These are phyloP conservation scores for Cyamopsis tetragonoloba DNA, from an alignment of 306 rosid species.

Conservation along the genomic window DNA sequence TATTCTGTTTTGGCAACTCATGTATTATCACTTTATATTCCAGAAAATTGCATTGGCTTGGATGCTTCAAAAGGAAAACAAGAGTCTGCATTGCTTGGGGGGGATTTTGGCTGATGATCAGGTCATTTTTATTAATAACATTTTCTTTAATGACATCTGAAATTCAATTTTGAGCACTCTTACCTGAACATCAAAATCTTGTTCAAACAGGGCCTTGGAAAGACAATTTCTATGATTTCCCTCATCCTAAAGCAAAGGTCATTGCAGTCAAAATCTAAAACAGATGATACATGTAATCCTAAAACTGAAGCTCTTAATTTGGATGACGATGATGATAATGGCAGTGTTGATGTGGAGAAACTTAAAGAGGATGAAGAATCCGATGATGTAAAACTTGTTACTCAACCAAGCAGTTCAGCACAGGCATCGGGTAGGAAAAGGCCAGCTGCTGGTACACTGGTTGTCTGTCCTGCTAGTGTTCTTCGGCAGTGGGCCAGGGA, in stretches of 20 bases:
- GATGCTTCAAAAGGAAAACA: constrained; percentile 95
- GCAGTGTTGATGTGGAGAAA: constrained; percentile 36
- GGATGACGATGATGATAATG: constrained; percentile 77
- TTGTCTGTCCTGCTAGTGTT: constrained; percentile 97
- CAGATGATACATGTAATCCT: constrained; percentile 44
- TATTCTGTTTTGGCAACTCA: not conserved
- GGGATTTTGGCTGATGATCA: constrained; percentile 99
- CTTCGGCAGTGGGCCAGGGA: constrained; percentile 97
- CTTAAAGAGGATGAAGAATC: constrained; percentile 41
- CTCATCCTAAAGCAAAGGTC: constrained; percentile 80
- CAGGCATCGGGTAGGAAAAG: constrained; percentile 58
- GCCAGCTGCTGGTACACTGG: constrained; percentile 96
- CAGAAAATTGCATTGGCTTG: constrained; percentile 97
- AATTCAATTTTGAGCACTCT: not conserved
- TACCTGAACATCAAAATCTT: constrained; percentile 23
- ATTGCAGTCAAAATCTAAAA: constrained; percentile 57
- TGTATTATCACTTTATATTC: constrained; percentile 24
- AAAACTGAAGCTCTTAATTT: constrained; percentile 85
- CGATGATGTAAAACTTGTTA: constrained; percentile 46
- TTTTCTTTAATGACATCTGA: constrained; percentile 8
- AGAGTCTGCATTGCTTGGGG: constrained; percentile 93
- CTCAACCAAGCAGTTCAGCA: constrained; percentile 52
- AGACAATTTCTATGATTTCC: constrained; percentile 90
- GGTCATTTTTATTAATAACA: constrained; percentile 44
- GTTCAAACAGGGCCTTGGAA: constrained; percentile 91